A percentile compares a stretch with the other conserved stretches of the same genome.
Conservation (phyloP, 2,329 filamentous ascomycete genomes). For the Aspergillus pseudotamarii region DNA sequence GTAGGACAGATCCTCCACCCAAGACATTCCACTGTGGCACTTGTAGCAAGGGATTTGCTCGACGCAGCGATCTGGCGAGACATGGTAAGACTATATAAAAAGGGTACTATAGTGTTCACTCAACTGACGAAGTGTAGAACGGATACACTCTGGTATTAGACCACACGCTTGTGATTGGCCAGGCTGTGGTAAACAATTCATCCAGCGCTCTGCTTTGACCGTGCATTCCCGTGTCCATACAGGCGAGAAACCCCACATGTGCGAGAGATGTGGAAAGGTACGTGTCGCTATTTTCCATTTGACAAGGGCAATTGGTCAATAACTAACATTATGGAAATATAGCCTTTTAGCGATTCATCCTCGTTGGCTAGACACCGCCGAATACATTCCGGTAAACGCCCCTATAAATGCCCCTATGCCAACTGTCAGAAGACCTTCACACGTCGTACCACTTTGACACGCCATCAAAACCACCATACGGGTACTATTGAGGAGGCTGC, state of each 20-base stretch:
- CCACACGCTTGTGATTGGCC: constrained; percentile 92
- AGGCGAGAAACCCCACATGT: constrained; percentile 97
- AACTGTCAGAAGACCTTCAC: constrained; percentile 99
- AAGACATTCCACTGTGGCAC: constrained; percentile 89
- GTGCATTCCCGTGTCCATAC: constrained; percentile 96
- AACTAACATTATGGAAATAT: constrained; percentile 18
- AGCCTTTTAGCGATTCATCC: constrained; percentile 96
- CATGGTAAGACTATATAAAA: constrained; percentile 69
- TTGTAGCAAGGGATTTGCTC: constrained; percentile 88
- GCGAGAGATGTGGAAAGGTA: constrained; percentile 95
- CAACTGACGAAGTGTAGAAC: constrained; percentile 60
- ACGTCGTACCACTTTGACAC: constrained; percentile 87
- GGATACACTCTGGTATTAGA: constrained; percentile 88
- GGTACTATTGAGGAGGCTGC: constrained; percentile 94
- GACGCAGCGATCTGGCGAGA: constrained; percentile 88
- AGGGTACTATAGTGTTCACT: not conserved
- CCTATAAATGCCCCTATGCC: constrained; percentile 96
- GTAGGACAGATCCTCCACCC: constrained; percentile 54
- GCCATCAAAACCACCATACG: constrained; percentile 94
- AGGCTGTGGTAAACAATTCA: constrained; percentile 92
- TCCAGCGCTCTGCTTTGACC: constrained; percentile 91
- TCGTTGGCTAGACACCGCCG: constrained; percentile 90
- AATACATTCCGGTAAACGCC: constrained; percentile 92
- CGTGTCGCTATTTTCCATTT: constrained; percentile 25
- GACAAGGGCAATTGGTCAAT: not conserved